phyloP scores from a whole-genome alignment of 116 monocot species.

The Papilionanthe hybrid region DNA sequence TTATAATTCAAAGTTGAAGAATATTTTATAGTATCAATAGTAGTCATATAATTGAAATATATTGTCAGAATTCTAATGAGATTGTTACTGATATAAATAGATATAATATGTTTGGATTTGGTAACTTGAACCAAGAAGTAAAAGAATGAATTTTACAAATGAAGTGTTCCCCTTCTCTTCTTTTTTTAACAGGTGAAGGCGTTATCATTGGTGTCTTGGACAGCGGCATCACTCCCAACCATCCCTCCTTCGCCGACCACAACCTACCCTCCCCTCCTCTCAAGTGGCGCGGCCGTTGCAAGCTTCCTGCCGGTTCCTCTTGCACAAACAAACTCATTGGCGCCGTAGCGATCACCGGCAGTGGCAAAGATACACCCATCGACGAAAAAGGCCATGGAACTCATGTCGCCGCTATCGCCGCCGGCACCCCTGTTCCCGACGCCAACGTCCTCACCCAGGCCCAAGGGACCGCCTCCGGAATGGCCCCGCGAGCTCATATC shows the following conservation, averaged over 20 bases:
- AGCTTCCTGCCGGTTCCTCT: not conserved
- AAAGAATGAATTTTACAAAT: too few relatives aligned
- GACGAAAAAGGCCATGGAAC: constrained; percentile 13
- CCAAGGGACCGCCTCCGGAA: constrained; percentile 6
- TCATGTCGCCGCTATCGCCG: constrained; percentile 8
- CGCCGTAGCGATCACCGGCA: not conserved
- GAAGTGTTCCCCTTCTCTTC: too few relatives aligned
- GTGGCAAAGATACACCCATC: not conserved
- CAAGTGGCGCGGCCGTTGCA: not conserved
- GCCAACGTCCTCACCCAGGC: not conserved
- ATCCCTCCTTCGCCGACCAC: not conserved
- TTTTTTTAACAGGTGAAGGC: not conserved
- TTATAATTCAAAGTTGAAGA: too few relatives aligned
- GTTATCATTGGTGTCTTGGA: constrained; percentile 1
- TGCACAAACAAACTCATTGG: constrained; percentile 6
- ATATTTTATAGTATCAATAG: too few relatives aligned
- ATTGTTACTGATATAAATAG: too few relatives aligned
- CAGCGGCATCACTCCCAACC: not conserved
- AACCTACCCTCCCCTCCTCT: not conserved
- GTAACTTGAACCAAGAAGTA: too few relatives aligned
- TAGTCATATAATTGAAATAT: too few relatives aligned
- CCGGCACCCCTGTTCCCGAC: not conserved
- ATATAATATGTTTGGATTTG: too few relatives aligned
- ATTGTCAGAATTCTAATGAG: too few relatives aligned
- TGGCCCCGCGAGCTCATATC: constrained; percentile 14